Evolutionary conservation across 225 moss, liverwort and hornwort genomes (phyloP).

Genomic region (Pseudisothecium myosuroides): DNA sequence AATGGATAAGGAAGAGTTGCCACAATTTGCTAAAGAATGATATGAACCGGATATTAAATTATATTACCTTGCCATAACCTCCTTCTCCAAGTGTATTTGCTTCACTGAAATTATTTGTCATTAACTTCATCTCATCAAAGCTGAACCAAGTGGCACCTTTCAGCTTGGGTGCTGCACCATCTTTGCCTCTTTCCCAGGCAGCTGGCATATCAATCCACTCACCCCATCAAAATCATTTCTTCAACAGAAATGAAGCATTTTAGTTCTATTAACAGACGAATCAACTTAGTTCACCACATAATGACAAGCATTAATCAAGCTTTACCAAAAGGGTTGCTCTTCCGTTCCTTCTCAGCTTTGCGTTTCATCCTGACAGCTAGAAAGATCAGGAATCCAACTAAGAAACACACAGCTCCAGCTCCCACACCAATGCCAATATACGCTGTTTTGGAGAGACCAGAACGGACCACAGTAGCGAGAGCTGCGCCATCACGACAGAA

Average conservation of each 20-base stretch:
- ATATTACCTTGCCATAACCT: slow-evolving; percentile 64
- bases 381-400: slow-evolving; percentile 6
- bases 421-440: slow-evolving; percentile 45
- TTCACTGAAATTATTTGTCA: slow-evolving; percentile 45
- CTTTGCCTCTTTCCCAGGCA: slow-evolving; percentile 19
- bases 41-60: background rate
- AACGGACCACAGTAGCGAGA: background rate
- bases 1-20: background rate
- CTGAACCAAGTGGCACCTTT: slow-evolving; percentile 69
- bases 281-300: background rate
- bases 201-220: slow-evolving; percentile 11
- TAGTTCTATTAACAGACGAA: background rate
- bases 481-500: background rate
- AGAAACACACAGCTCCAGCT: background rate
- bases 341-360: slow-evolving; percentile 23
- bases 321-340: slow-evolving; percentile 62
- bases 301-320: background rate
- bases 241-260: background rate
- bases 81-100: slow-evolving; percentile 46
- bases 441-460: background rate
- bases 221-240: background rate
- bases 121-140: slow-evolving; percentile 45
- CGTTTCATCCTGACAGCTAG: slow-evolving; percentile 38
- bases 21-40: background rate
- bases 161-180: slow-evolving; percentile 40